phyloP scores from a whole-genome alignment of 495 filamentous ascomycete species.

The Pyrenopolyporus hunteri region DNA sequence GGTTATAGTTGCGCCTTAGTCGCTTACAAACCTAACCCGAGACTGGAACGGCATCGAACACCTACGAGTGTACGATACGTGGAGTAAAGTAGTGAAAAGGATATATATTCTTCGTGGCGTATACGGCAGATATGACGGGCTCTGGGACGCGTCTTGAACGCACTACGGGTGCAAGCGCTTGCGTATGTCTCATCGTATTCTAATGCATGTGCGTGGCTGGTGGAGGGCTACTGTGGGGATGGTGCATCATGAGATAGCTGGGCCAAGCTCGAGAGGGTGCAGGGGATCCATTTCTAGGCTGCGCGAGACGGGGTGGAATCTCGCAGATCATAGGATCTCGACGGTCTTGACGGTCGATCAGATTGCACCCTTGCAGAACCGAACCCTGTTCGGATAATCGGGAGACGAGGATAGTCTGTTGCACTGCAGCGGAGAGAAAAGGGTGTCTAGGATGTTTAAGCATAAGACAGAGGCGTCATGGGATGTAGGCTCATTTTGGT shows the following conservation, averaged over 20 bases:
- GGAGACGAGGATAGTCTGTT: constrained; percentile 37
- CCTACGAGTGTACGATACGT: constrained; percentile 18
- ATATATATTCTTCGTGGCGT: no score
- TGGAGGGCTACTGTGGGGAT: constrained; percentile 39
- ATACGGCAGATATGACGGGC: constrained; percentile 19
- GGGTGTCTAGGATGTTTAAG: constrained; percentile 40
- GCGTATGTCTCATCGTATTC: constrained; percentile 41
- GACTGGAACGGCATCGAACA: constrained; percentile 16
- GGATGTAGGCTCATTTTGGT: constrained; percentile 29
- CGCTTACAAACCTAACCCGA: constrained; percentile 1
- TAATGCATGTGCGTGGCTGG: constrained; percentile 36
- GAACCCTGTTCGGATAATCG: constrained; percentile 38
- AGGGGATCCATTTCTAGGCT: constrained; percentile 30
- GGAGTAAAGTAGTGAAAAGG: no score
- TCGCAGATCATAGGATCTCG: constrained; percentile 41
- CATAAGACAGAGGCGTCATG: constrained; percentile 41
- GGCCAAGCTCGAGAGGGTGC: constrained; percentile 32
- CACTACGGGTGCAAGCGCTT: constrained; percentile 35
- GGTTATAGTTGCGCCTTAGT: constrained; percentile 2
- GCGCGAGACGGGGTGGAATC: constrained; percentile 29
- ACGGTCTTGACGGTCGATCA: constrained; percentile 37
- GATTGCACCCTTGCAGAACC: constrained; percentile 32
- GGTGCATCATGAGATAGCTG: constrained; percentile 35
- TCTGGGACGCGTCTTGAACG: constrained; percentile 33
- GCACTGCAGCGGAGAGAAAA: constrained; percentile 42